phyloP scores from a whole-genome alignment of 2,329 filamentous ascomycete species.

The Fusarium marasasianum region DNA sequence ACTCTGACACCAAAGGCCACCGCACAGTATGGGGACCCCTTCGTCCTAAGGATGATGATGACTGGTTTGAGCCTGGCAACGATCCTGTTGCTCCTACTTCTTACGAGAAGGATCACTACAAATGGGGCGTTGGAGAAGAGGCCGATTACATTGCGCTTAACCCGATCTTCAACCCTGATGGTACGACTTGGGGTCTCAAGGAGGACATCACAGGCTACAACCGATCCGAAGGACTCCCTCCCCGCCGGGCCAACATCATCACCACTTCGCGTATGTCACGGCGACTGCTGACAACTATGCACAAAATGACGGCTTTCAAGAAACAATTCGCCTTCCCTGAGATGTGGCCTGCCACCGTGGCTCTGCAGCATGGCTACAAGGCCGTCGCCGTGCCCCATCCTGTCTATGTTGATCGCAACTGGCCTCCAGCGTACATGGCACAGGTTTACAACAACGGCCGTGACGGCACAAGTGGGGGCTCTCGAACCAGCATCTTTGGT shows the following conservation, averaged over 20 bases:
- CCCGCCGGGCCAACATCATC: constrained; percentile 87
- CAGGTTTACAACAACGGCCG: constrained; percentile 81
- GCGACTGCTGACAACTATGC: constrained; percentile 85
- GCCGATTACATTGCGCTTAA: constrained; percentile 93
- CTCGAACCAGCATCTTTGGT: constrained; percentile 77
- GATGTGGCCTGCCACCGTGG: constrained; percentile 92
- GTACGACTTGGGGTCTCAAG: constrained; percentile 83
- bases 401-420: constrained; percentile 85
- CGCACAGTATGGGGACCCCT: constrained; percentile 85
- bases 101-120: constrained; percentile 81
- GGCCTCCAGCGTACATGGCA: constrained; percentile 82
- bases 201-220: constrained; percentile 90
- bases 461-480: constrained; percentile 79
- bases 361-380: constrained; percentile 92
- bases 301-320: constrained; percentile 83
- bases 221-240: constrained; percentile 64
- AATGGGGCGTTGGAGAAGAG: constrained; percentile 90
- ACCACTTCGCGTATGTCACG: constrained; percentile 86
- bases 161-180: constrained; percentile 88
- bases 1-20: constrained; percentile 46
- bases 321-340: constrained; percentile 94
- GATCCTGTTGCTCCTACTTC: constrained; percentile 75
- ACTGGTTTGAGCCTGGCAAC: constrained; percentile 78
- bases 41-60: constrained; percentile 71
- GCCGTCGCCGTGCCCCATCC: constrained; percentile 92